Evolutionary conservation across 2,329 filamentous ascomycete species (phyloP).

Genomic region (Pestalotiopsis sp.): DNA sequence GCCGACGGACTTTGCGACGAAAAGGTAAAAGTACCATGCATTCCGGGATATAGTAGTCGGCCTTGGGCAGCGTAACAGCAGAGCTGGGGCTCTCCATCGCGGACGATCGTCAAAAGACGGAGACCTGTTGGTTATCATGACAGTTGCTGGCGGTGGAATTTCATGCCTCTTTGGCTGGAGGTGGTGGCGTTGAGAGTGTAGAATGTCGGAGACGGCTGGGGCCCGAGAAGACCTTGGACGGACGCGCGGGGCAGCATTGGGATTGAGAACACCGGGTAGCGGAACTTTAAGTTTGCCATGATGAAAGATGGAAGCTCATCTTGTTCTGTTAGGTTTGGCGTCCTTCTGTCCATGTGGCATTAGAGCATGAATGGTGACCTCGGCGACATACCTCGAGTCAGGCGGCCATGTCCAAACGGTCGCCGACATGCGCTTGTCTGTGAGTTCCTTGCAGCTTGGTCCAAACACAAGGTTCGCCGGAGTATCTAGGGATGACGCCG

Average conservation of each 20-base stretch:
- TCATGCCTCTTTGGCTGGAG: not conserved
- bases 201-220: not conserved
- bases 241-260: too few relatives aligned
- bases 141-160: not conserved
- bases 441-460: not conserved
- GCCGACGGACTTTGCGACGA: not conserved
- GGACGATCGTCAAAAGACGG: not conserved
- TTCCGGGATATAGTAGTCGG: constrained; percentile 21
- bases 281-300: not conserved
- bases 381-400: not conserved
- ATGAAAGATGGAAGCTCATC: not conserved
- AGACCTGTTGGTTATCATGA: not conserved
- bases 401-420: not conserved
- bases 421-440: not conserved
- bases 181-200: not conserved
- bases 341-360: not conserved
- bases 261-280: too few relatives aligned
- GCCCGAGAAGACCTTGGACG: not conserved
- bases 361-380: not conserved
- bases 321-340: not conserved
- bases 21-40: constrained; percentile 18
- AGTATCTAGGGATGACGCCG: not conserved
- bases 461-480: not conserved
- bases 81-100: constrained; percentile 4
- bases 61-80: constrained; percentile 1